A percentile compares a stretch with the other conserved stretches of the same genome.
Conservation (phyloP, 495 filamentous ascomycete species). For the Poronia punctata region DNA sequence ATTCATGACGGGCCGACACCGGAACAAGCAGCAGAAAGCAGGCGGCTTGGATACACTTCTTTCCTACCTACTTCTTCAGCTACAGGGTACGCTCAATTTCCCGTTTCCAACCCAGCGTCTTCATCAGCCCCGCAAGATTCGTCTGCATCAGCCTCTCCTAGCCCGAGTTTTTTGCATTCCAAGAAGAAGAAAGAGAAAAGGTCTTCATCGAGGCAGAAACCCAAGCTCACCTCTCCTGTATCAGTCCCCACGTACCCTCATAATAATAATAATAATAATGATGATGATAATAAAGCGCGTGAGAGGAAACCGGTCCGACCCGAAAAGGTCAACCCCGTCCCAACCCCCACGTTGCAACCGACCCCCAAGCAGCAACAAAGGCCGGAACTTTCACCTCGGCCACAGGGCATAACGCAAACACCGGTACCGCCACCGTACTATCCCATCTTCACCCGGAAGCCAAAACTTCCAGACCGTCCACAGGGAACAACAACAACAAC, state of each 20-base stretch:
- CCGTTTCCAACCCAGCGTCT: background rate
- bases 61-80: constrained; percentile 5
- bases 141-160: constrained; percentile 1
- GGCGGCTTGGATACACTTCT: too few species aligned
- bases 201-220: background rate
- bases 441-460: too few species aligned
- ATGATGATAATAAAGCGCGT: background rate
- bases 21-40: background rate
- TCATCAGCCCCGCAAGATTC: background rate
- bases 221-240: constrained; percentile 10
- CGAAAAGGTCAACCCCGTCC: background rate
- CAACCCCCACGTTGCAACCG: constrained; percentile 1
- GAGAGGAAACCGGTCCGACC: background rate
- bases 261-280: too few species aligned
- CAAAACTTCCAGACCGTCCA: too few species aligned
- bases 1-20: constrained; percentile 1
- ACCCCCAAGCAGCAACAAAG: too few species aligned
- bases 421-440: too few species aligned
- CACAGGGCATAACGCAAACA: too few species aligned
- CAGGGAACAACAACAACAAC: too few species aligned
- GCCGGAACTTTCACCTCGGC: too few species aligned
- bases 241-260: constrained; percentile 10
- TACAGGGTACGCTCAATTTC: constrained; percentile 5
- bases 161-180: background rate
- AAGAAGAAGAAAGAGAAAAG: background rate